A percentile compares a stretch with the other conserved stretches of the same genome.
These are phyloP conservation scores for Tuber magnatum DNA, from an alignment of 495 filamentous ascomycete species.

Conservation along the genomic window DNA sequence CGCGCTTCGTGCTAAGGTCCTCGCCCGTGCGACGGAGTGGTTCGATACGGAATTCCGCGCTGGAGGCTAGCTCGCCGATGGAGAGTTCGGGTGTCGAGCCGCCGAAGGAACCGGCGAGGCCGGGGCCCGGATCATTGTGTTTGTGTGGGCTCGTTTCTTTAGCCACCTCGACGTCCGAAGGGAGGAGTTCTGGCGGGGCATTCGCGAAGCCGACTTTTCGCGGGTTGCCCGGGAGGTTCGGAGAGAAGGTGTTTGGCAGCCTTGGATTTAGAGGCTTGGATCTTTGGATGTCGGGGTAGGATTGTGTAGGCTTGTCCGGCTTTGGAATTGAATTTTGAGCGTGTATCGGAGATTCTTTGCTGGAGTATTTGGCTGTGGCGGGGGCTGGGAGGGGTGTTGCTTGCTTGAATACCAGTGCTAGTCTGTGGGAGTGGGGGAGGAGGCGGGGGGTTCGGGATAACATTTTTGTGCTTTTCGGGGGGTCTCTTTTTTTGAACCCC, in stretches of 20 bases:
- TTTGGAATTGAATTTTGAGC: background rate
- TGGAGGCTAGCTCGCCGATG: constrained; percentile 81
- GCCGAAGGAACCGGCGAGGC: constrained; percentile 26
- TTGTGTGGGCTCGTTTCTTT: constrained; percentile 3
- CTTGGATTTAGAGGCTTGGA: constrained; percentile 55
- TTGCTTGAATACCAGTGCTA: constrained; percentile 34
- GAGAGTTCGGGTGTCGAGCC: constrained; percentile 56
- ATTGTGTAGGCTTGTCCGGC: constrained; percentile 31
- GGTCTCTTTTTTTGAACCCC: too few relatives aligned
- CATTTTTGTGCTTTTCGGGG: constrained; percentile 6
- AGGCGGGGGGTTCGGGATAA: constrained; percentile 23
- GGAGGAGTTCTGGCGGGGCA: constrained; percentile 56
- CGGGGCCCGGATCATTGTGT: constrained; percentile 8
- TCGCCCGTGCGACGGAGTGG: constrained; percentile 75
- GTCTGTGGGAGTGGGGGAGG: constrained; percentile 41
- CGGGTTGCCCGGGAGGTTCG: constrained; percentile 51
- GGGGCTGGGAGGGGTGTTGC: constrained; percentile 43
- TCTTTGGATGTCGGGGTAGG: constrained; percentile 51
- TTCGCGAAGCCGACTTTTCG: constrained; percentile 53
- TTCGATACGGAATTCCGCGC: constrained; percentile 81
- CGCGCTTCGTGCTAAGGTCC: constrained; percentile 72
- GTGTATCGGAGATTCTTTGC: constrained; percentile 24
- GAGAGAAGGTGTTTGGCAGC: constrained; percentile 58
- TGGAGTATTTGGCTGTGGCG: constrained; percentile 42
- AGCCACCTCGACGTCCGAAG: background rate